Evolutionary conservation across 2,329 filamentous ascomycete genomes (phyloP), one percentile per base, ranked within the genome.

Genomic region (Claviceps arundinis): DNA sequence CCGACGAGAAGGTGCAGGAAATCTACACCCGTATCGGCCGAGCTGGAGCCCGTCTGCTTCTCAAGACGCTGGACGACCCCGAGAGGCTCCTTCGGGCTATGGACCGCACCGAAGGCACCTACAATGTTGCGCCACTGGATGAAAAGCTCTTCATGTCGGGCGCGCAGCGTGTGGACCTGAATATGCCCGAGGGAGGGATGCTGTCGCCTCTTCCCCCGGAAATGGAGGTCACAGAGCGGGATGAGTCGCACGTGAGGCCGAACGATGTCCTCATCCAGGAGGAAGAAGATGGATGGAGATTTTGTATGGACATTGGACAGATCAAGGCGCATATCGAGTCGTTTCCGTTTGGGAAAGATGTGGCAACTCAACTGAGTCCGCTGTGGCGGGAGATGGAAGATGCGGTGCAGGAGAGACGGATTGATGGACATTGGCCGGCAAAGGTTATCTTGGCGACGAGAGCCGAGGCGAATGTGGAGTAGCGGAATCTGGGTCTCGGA

Each of bases 1-100:
- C n/a, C 2, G 37, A 52, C 26, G 38, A 14, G 5, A 11, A 13
- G 5, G n/a, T 52, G 51, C 51, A 52, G 40, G 51, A 52, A 24
- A 14, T 52, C 3, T 52, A 34, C 6, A 30, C 19, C 16, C 45
- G 46, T n/a, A 52, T 52, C 46, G 26, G 51, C 34, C 19, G 45
- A 4, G 24, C 11, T 3, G 51, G 51, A 5, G 45, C 6, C 8
- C 45, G 51, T 7, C 6, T n/a, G 8, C 51, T 52, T 0, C 38
- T 52, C n/a, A 13, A 5, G n/a, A 44, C 26, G 19, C 5, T 19
- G 11, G 19, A 16, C 37, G 47, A 49, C 13, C 19, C 37, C 19
- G 47, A 17, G 24, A 17, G 34, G 19, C 8, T 34, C 2, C 6
- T 49, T 3, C 37, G 14, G 2, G 4, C 11, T 16, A 26, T 49